Conservation (phyloP, 2,329 filamentous ascomycete species). For the Aspergillus tamarii region DNA sequence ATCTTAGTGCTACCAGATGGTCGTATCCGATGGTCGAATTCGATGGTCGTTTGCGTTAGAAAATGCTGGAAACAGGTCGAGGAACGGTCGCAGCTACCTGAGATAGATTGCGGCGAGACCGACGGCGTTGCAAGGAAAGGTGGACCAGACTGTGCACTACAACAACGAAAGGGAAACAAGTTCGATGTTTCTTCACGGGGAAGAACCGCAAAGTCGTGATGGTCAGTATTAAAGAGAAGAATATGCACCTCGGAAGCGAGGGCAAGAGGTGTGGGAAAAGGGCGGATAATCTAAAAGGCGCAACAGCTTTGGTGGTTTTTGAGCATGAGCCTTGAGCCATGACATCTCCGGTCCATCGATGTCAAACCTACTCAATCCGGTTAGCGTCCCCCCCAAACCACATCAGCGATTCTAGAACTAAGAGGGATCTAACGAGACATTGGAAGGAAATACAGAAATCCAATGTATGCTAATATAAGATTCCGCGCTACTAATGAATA, state of each 20-base stretch:
- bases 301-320: slow-evolving; percentile 22
- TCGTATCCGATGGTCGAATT: background rate
- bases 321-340: slow-evolving; percentile 29
- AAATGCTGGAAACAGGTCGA: slow-evolving; percentile 11
- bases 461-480: background rate
- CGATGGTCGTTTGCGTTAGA: background rate
- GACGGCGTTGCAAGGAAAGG: slow-evolving; percentile 25
- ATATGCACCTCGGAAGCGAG: slow-evolving; percentile 23
- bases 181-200: slow-evolving; percentile 11
- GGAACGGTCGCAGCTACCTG: slow-evolving; percentile 20
- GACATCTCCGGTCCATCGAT: slow-evolving; percentile 27
- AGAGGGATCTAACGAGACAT: slow-evolving; percentile 4
- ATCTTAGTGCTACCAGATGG: background rate
- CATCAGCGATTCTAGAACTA: slow-evolving; percentile 30
- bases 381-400: slow-evolving; percentile 26
- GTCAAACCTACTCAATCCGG: slow-evolving; percentile 30
- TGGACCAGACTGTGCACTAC: slow-evolving; percentile 6
- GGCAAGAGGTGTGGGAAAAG: slow-evolving; percentile 26
- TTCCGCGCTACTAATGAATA: background rate
- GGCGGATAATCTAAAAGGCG: slow-evolving; percentile 20
- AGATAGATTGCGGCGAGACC: slow-evolving; percentile 24
- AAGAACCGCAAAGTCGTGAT: slow-evolving; percentile 4
- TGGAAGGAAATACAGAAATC: background rate
- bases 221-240: slow-evolving; percentile 9
- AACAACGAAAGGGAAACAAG: slow-evolving; percentile 18